phyloP scores from a whole-genome alignment of 805 yeast genomes.

The Barnettozyma salicaria region DNA sequence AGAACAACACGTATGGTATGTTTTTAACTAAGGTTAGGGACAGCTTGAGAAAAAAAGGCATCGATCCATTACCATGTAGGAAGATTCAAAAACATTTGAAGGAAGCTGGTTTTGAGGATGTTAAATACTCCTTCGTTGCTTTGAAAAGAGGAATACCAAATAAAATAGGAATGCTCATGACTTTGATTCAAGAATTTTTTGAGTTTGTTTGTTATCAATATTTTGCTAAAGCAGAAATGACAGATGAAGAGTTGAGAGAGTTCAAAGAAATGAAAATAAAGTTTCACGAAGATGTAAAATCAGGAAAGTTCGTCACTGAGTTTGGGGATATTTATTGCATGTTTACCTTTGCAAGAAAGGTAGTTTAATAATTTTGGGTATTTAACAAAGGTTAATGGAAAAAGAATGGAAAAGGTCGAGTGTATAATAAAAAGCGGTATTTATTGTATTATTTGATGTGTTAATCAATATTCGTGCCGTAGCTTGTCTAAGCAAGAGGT shows the following conservation, averaged over 20 bases:
- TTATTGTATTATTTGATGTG: too few relatives aligned
- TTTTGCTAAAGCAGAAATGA: constrained; percentile 14
- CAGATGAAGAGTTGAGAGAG: constrained; percentile 13
- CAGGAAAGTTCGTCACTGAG: constrained; percentile 17
- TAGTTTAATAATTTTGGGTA: too few relatives aligned
- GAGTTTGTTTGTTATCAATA: constrained; percentile 18
- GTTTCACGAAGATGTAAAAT: constrained; percentile 18
- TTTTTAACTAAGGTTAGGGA: constrained; percentile 15
- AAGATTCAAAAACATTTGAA: constrained; percentile 13
- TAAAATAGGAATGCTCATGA: constrained; percentile 23
- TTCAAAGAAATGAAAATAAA: constrained; percentile 17
- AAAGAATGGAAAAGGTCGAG: neutral
- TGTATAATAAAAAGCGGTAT: too few relatives aligned
- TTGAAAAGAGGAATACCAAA: constrained; percentile 19
- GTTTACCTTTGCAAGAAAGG: constrained; percentile 19
- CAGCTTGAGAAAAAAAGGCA: constrained; percentile 12
- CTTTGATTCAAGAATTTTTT: constrained; percentile 17
- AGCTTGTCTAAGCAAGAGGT: too few relatives aligned
- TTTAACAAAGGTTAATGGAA: neutral
- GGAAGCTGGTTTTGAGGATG: constrained; percentile 20
- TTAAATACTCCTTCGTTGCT: constrained; percentile 19
- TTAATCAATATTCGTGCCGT: too few relatives aligned
- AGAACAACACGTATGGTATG: constrained; percentile 10
- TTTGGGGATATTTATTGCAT: constrained; percentile 24
- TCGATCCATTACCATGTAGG: constrained; percentile 25